phyloP scores from a whole-genome alignment of 2,329 filamentous ascomycete species.

The Xylaria arbuscula region DNA sequence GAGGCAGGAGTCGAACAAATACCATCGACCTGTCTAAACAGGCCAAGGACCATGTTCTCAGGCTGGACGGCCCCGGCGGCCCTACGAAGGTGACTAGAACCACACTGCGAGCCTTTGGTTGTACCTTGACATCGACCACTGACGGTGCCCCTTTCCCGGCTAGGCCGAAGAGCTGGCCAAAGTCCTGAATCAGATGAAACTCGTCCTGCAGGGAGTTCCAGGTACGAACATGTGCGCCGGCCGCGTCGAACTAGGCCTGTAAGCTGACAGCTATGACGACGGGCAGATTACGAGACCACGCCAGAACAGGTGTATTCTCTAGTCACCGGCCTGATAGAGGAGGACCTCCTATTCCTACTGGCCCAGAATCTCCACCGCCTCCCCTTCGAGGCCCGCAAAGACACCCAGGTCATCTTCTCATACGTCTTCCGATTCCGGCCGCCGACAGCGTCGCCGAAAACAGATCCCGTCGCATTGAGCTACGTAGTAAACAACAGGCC shows the following conservation, averaged over 20 bases:
- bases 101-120: slow-evolving; percentile 22
- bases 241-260: background rate
- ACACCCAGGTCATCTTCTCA: slow-evolving; percentile 94
- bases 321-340: slow-evolving; percentile 84
- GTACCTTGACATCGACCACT: slow-evolving; percentile 36
- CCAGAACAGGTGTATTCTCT: slow-evolving; percentile 90
- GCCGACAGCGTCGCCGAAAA: slow-evolving; percentile 71
- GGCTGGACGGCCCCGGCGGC: slow-evolving; percentile 63
- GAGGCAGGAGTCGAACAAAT: slow-evolving; percentile 62
- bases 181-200: slow-evolving; percentile 89
- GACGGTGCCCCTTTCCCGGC: slow-evolving; percentile 41
- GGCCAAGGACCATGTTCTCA: slow-evolving; percentile 65
- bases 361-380: slow-evolving; percentile 84
- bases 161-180: slow-evolving; percentile 90
- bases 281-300: slow-evolving; percentile 81
- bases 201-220: slow-evolving; percentile 91
- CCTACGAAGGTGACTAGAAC: slow-evolving; percentile 57
- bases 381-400: slow-evolving; percentile 95
- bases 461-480: slow-evolving; percentile 84
- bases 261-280: slow-evolving; percentile 35
- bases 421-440: slow-evolving; percentile 92
- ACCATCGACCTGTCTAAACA: slow-evolving; percentile 66
- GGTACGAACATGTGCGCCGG: slow-evolving; percentile 66
- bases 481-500: slow-evolving; percentile 89
- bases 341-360: slow-evolving; percentile 87